Evolutionary conservation across 345 rosid genomes (phyloP), one percentile per base, ranked within the genome.

Genomic region (Euphorbia lathyris): DNA sequence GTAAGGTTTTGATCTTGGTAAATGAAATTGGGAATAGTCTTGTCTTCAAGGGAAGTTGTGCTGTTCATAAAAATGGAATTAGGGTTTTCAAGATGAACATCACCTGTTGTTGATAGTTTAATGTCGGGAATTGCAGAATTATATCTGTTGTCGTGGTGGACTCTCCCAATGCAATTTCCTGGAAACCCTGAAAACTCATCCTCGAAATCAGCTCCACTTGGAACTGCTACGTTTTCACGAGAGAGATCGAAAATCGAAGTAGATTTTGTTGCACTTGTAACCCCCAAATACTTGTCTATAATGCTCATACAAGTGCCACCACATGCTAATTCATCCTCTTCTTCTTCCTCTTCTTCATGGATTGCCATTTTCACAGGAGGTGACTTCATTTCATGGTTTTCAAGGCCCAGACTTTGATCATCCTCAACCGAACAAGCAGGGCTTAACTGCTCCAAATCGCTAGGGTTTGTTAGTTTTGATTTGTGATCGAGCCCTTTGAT

Each of bases 231-330:
- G 57, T 63, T 65, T 25, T 48, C 73, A 20, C 48, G 71, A 17
- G 79, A 74, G 68, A 78, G 75, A 80, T 66, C 66, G 57, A 61
- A 68, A 58, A 47, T 51, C n/a, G 77, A 78, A 61, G 72, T 68
- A 0, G 80, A 70, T 40, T 63, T 72, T 47, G 73, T 43, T 23
- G 72, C 30, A 20, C n/a, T 42, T n/a, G 70, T 17, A 29, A 78
- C 30, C 14, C 87, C 87, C 45, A 86, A 84, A 72, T 83, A 83
- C n/a, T 83, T 88, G 78, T 82, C 89, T 64, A 81, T 72, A 63
- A 79, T 80, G 79, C 83, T 77, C 78, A 79, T 82, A 78, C 64
- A 68, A 74, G 59, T 56, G 71, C 74, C 32, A 22, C 75, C 57
- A 77, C 55, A 59, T 38, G 69, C 48, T 43, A 11, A 4, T 67